phyloP scores from a whole-genome alignment of 176 grass and related monocot species.

The Cocos nucifera region DNA sequence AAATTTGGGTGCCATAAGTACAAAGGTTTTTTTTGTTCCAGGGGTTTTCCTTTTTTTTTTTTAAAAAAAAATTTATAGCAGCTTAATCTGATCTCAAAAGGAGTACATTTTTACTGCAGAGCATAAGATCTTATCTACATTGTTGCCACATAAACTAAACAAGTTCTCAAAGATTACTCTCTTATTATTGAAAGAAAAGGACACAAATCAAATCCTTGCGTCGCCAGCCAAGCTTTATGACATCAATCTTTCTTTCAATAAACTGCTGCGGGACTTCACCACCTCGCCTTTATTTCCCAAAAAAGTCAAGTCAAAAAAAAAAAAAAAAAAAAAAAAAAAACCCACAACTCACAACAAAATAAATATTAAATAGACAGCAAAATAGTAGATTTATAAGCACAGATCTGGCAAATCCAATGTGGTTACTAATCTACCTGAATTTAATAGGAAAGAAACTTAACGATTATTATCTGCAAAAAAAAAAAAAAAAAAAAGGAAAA shows the following conservation, averaged over 20 bases:
- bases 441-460: too few relatives aligned
- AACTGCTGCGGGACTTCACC: slow-evolving; percentile 40
- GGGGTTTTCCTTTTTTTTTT: too few relatives aligned
- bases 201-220: slow-evolving; percentile 17
- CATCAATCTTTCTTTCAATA: slow-evolving; percentile 78
- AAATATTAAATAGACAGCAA: neutral
- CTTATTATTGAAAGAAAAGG: too few relatives aligned
- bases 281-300: slow-evolving; percentile 21
- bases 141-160: slow-evolving; percentile 9
- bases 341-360: neutral
- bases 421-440: too few relatives aligned
- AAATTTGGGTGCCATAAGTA: too few relatives aligned
- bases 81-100: slow-evolving; percentile 12
- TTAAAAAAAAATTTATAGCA: too few relatives aligned
- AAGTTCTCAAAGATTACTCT: too few relatives aligned
- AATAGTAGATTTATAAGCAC: too few relatives aligned
- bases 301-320: neutral
- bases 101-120: too few relatives aligned
- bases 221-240: slow-evolving; percentile 53
- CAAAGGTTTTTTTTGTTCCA: too few relatives aligned
- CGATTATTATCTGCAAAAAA: neutral
- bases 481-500: neutral
- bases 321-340: neutral
- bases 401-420: neutral
- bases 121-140: too few relatives aligned